Base-by-base conservation (phyloP, 1,139 yeast species). In the Diutina sp. region DNA sequence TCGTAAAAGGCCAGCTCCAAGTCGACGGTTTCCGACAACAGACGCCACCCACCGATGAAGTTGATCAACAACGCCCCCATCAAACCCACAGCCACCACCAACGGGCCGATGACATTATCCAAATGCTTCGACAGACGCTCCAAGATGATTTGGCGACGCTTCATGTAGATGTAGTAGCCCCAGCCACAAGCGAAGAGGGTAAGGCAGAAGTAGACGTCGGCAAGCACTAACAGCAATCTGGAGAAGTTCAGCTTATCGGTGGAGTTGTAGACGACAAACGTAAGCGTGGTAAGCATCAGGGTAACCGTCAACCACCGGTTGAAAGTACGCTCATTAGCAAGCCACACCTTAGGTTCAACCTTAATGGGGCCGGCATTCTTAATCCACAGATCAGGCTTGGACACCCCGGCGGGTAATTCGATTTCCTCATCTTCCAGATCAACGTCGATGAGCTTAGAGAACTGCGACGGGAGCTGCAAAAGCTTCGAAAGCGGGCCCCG, bases 341-440 rank as follows among this genome's bases (percentile, higher is more conserved):
- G 77, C 98, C 99, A 93, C 46, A 93, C 99, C 69, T 93, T 93
- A 44, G 98, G 95, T 73, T 93, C 99, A 58, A 93, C 90, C 69
- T 87, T 90, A 58, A 90, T 81, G 2, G 97, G 95, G 6, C 97
- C 97, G 46, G 93, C 84, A 67, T 90, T 90, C 67, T 91, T 88
- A 65, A 93, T 78, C 72, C 87, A 82, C 55, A 78, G 73, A 12
- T 80, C 83, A 56, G 99, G 99, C 66, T 85, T 87, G 55, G 78
- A 76, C 18, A 93, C 98, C 29, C 98, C 98, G 5, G 88, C 83
- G 6, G 99, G 99, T 58, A 93, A 74, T 45, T 80, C 84, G 54
- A 90, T 80, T 67, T 91, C 97, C 61, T 76, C 80, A 60, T 89
- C 97, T 69, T 91, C 98, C 2, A 95, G 85, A 67, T 90, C 97